phyloP scores from a whole-genome alignment of 495 filamentous ascomycete genomes.

The Daldinia decipiens region DNA sequence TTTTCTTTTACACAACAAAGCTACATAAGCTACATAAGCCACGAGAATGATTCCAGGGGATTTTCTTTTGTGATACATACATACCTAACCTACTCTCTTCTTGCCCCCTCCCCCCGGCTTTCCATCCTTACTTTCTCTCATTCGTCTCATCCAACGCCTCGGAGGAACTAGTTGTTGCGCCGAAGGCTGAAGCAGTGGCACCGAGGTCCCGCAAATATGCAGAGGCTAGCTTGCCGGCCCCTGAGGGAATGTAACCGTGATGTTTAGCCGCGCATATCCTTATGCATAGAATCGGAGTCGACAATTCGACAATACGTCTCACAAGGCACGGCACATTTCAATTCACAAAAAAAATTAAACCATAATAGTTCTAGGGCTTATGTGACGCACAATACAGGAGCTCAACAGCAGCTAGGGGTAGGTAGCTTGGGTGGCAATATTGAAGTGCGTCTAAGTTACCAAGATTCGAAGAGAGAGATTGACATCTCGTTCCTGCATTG shows the following conservation, averaged over 20 bases:
- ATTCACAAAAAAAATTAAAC: conserved; percentile 19
- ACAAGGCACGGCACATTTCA: conserved; percentile 33
- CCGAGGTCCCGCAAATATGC: conserved; percentile 35
- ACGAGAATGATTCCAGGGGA: conserved; percentile 1
- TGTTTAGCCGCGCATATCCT: conserved; percentile 41
- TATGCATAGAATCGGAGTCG: conserved; percentile 40
- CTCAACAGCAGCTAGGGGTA: conserved; percentile 15
- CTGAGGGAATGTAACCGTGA: conserved; percentile 44
- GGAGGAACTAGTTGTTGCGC: conserved; percentile 9
- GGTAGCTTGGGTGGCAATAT: conserved; percentile 38
- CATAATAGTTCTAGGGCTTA: conserved; percentile 43
- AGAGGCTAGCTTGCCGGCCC: conserved; percentile 39
- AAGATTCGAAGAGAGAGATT: conserved; percentile 26
- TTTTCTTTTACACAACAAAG: neutral
- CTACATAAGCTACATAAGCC: neutral
- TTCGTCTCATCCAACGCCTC: neutral
- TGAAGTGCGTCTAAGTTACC: conserved; percentile 27
- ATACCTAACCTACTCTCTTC: no score
- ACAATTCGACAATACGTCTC: conserved; percentile 32
- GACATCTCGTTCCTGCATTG: conserved; percentile 36
- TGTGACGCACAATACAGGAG: conserved; percentile 35
- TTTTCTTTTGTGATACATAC: neutral
- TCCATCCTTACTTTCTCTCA: neutral
- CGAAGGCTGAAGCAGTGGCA: conserved; percentile 22
- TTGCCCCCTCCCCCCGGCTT: neutral